Conservation (phyloP, 192 early-diverging fungal species). For the Phycomyces blakesleeanus region DNA sequence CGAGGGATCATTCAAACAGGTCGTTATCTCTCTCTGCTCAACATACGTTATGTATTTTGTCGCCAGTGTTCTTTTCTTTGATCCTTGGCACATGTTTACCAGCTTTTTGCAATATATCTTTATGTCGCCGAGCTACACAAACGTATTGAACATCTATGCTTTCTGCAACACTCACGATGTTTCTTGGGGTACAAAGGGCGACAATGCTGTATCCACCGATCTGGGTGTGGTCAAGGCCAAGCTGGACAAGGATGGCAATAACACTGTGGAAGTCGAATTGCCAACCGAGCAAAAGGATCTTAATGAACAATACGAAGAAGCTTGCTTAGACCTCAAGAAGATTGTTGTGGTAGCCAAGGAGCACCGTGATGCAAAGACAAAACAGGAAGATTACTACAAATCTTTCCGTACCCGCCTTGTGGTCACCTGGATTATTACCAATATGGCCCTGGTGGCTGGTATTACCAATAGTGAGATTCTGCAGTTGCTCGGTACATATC, state of each 20-base stretch:
- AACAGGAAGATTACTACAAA: slow-evolving; percentile 57
- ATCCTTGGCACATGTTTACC: slow-evolving; percentile 80
- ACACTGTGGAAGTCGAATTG: slow-evolving; percentile 45
- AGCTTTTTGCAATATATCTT: slow-evolving; percentile 67
- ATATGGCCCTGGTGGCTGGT: slow-evolving; percentile 59
- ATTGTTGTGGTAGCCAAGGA: slow-evolving; percentile 32
- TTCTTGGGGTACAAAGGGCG: slow-evolving; percentile 83
- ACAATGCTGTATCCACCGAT: slow-evolving; percentile 52
- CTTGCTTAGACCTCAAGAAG: slow-evolving; percentile 56
- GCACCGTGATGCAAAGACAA: slow-evolving; percentile 62
- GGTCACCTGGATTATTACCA: slow-evolving; percentile 70
- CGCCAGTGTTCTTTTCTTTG: slow-evolving; percentile 57
- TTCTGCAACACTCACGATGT: slow-evolving; percentile 87
- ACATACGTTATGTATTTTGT: slow-evolving; percentile 70
- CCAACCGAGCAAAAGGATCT: slow-evolving; percentile 70
- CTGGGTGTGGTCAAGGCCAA: slow-evolving; percentile 50
- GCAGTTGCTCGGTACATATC: slow-evolving; percentile 32
- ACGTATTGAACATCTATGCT: slow-evolving; percentile 78
- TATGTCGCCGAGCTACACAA: slow-evolving; percentile 74
- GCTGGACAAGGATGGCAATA: slow-evolving; percentile 42
- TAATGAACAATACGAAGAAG: slow-evolving; percentile 80
- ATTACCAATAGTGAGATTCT: slow-evolving; percentile 49
- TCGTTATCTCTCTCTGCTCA: slow-evolving; percentile 53
- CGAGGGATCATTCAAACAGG: slow-evolving; percentile 47
- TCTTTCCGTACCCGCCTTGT: slow-evolving; percentile 77